Evolutionary conservation across 1,284 basidiomycete genomes (phyloP).

Genomic region (Leccinum griseonigrum): DNA sequence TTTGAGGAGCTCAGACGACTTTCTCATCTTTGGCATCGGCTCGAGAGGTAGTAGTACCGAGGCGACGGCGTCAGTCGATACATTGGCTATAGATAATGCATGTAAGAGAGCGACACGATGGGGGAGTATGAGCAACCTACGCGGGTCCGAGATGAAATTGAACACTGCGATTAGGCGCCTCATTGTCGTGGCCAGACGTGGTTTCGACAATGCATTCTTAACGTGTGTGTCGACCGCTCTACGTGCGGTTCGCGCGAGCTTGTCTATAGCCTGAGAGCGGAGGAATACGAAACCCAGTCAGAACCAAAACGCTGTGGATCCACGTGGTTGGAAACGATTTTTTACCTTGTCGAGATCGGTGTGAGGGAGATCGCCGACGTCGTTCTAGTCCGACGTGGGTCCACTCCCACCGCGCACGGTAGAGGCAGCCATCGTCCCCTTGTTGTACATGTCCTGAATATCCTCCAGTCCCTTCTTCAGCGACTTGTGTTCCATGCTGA

Average conservation of each 20-base stretch:
- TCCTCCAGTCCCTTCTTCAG: slow-evolving; percentile 46
- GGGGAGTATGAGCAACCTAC: slow-evolving; percentile 41
- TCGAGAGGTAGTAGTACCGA: slow-evolving; percentile 34
- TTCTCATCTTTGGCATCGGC: slow-evolving; percentile 17
- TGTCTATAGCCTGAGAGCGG: slow-evolving; percentile 56
- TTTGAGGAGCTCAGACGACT: slow-evolving; percentile 5
- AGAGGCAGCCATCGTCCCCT: slow-evolving; percentile 8
- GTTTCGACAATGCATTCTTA: slow-evolving; percentile 64
- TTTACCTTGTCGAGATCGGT: slow-evolving; percentile 64
- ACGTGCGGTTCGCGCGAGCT: slow-evolving; percentile 61
- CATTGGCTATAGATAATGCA: slow-evolving; percentile 36
- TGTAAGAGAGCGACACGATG: slow-evolving; percentile 11
- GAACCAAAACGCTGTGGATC: neutral
- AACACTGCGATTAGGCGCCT: slow-evolving; percentile 68
- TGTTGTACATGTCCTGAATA: slow-evolving; percentile 40
- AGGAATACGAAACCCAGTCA: slow-evolving; percentile 9
- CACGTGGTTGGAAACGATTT: slow-evolving; percentile 2
- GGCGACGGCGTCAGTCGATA: slow-evolving; percentile 40
- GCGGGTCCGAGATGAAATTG: slow-evolving; percentile 59
- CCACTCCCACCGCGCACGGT: neutral
- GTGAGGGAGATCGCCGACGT: slow-evolving; percentile 49
- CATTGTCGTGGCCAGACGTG: slow-evolving; percentile 60
- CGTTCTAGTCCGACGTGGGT: slow-evolving; percentile 13
- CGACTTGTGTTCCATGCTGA: slow-evolving; percentile 42
- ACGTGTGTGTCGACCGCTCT: slow-evolving; percentile 68